Conservation (phyloP, 768 basidiomycete genomes). For the Kwoniella pini region DNA sequence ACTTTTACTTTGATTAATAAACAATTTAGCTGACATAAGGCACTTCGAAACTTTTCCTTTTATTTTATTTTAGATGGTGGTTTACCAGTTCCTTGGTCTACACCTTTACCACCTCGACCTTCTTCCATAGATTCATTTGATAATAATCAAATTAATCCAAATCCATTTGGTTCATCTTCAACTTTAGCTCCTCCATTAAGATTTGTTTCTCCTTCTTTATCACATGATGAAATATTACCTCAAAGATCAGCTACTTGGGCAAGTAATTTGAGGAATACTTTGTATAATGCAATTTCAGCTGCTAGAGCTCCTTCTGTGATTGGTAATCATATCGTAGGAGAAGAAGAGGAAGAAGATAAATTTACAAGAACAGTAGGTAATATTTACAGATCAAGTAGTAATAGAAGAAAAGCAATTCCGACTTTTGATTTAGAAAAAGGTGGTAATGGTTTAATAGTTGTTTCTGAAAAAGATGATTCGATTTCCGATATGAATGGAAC, state of each 20-base stretch:
- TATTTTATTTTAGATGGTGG: too few relatives aligned
- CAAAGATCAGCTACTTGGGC: constrained; percentile 42
- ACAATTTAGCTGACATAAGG: constrained; percentile 2
- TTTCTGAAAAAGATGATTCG: constrained; percentile 27
- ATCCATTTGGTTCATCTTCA: constrained; percentile 16
- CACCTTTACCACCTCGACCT: constrained; percentile 12
- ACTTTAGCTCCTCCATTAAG: constrained; percentile 7
- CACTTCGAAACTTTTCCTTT: too few relatives aligned
- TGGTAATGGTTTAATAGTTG: constrained; percentile 10
- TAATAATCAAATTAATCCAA: background rate
- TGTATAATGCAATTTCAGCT: constrained; percentile 43
- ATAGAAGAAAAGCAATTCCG: constrained; percentile 19
- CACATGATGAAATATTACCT: constrained; percentile 7
- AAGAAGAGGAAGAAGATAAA: constrained; percentile 24
- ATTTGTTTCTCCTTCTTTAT: constrained; percentile 14
- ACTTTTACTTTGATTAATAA: background rate
- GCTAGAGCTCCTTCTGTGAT: constrained; percentile 7
- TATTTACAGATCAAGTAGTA: background rate
- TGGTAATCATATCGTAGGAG: background rate
- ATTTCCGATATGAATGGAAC: constrained; percentile 1
- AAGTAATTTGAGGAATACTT: constrained; percentile 35
- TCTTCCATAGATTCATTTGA: constrained; percentile 19
- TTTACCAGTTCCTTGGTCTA: constrained; percentile 19
- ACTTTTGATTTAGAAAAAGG: constrained; percentile 23
- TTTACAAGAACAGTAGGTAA: constrained; percentile 32